A percentile compares a stretch with the other conserved stretches of the same genome.
phyloP scores from a whole-genome alignment of 2,329 filamentous ascomycete genomes.

The Arthrocladium fulminans region DNA sequence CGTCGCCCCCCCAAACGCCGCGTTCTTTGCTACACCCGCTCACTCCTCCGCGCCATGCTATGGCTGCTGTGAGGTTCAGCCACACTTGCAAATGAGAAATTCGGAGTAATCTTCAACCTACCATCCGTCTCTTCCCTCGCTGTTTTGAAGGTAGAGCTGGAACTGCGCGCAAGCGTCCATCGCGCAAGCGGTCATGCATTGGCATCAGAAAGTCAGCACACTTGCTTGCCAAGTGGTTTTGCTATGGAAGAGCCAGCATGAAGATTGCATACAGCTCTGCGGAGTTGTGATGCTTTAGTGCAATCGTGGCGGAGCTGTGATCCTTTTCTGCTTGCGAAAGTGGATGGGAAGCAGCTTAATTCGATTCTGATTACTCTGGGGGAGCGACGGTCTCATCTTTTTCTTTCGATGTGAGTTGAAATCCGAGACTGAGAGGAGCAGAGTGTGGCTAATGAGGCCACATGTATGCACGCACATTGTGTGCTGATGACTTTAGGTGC shows the following conservation, averaged over 20 bases:
- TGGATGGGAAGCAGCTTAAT: conserved; percentile 51
- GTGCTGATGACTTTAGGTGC: not conserved
- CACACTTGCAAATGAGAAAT: conserved; percentile 81
- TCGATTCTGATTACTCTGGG: conserved; percentile 90
- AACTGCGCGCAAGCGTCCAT: conserved; percentile 78
- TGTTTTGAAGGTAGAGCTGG: conserved; percentile 33
- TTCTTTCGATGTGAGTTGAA: conserved; percentile 24
- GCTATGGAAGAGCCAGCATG: conserved; percentile 89
- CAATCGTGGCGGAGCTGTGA: conserved; percentile 72
- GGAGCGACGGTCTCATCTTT: conserved; percentile 59
- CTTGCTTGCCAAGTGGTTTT: conserved; percentile 29
- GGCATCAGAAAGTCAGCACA: conserved; percentile 84
- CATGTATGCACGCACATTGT: not conserved
- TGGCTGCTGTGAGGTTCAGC: conserved; percentile 12
- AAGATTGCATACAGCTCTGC: conserved; percentile 61
- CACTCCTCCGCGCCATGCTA: conserved; percentile 12
- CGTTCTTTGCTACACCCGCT: conserved; percentile 84
- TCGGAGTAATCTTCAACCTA: conserved; percentile 85
- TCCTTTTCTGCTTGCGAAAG: conserved; percentile 13
- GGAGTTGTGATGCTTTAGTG: conserved; percentile 66
- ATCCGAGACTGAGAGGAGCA: not conserved
- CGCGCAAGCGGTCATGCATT: conserved; percentile 69
- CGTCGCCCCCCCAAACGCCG: conserved; percentile 84
- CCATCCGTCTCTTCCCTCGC: conserved; percentile 30
- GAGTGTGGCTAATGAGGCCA: conserved; percentile 1